phyloP scores from a whole-genome alignment of 164 flowering plant genomes.

The Litsea cubeba region DNA sequence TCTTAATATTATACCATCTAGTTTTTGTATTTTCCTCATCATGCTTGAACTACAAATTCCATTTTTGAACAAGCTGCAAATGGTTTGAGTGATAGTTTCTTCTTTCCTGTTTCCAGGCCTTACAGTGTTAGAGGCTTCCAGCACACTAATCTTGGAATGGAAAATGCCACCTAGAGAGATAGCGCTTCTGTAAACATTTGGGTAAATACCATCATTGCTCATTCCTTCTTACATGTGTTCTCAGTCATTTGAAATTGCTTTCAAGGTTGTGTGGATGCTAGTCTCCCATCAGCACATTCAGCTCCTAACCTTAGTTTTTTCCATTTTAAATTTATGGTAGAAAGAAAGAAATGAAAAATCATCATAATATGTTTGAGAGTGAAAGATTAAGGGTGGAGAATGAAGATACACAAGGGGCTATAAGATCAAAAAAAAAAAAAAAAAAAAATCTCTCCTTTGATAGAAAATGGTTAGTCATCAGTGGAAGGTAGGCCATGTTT shows the following conservation, averaged over 20 bases:
- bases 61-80: neutral
- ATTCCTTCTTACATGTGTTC: neutral
- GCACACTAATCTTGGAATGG: conserved; percentile 25
- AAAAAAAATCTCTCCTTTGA: too few relatives aligned
- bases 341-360: too few relatives aligned
- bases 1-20: neutral
- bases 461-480: too few relatives aligned
- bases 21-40: neutral
- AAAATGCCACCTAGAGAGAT: conserved; percentile 17
- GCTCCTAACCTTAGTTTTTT: neutral
- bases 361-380: too few relatives aligned
- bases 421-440: too few relatives aligned
- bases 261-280: neutral
- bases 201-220: neutral
- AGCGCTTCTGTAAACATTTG: neutral
- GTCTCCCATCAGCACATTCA: neutral
- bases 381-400: too few relatives aligned
- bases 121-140: conserved; percentile 28
- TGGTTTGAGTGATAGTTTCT: neutral
- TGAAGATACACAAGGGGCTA: too few relatives aligned
- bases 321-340: neutral
- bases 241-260: too few relatives aligned
- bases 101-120: conserved; percentile 38
- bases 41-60: neutral
- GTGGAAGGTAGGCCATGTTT: too few relatives aligned